Conservation (phyloP, 2,329 filamentous ascomycete species). For the Calonectria hawksworthii region DNA sequence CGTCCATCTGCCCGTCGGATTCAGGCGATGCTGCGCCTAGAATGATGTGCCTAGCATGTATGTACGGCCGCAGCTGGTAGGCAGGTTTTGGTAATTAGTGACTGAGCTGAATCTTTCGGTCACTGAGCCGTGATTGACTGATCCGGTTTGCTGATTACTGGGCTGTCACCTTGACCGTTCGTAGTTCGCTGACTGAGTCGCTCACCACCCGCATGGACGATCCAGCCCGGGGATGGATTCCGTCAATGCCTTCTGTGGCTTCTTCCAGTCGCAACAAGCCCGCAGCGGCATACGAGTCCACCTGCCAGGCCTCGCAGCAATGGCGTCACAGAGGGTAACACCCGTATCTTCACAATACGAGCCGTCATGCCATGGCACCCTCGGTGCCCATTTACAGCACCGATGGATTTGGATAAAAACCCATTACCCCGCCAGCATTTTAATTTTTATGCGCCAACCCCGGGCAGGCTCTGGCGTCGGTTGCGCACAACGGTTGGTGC, state of each 20-base stretch:
- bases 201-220: slow-evolving; percentile 23
- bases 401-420: slow-evolving; percentile 27
- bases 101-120: slow-evolving; percentile 16
- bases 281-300: slow-evolving; percentile 16
- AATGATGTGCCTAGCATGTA: slow-evolving; percentile 7
- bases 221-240: slow-evolving; percentile 19
- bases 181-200: slow-evolving; percentile 14
- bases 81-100: background rate
- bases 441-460: slow-evolving; percentile 49
- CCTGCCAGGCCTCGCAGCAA: background rate
- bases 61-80: background rate
- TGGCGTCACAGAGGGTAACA: slow-evolving; percentile 22
- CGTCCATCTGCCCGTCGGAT: background rate
- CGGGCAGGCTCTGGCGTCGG: slow-evolving; percentile 36
- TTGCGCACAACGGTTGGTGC: slow-evolving; percentile 32
- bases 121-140: slow-evolving; percentile 19
- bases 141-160: slow-evolving; percentile 18
- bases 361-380: slow-evolving; percentile 27
- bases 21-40: slow-evolving; percentile 10
- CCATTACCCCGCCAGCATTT: slow-evolving; percentile 29
- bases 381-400: slow-evolving; percentile 13
- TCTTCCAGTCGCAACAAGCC: slow-evolving; percentile 3
- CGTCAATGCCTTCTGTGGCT: slow-evolving; percentile 26
- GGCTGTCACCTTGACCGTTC: slow-evolving; percentile 16
- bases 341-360: slow-evolving; percentile 25